Base-by-base conservation (phyloP, 1,284 basidiomycete genomes). In the Moesziomyces globuligerus region DNA sequence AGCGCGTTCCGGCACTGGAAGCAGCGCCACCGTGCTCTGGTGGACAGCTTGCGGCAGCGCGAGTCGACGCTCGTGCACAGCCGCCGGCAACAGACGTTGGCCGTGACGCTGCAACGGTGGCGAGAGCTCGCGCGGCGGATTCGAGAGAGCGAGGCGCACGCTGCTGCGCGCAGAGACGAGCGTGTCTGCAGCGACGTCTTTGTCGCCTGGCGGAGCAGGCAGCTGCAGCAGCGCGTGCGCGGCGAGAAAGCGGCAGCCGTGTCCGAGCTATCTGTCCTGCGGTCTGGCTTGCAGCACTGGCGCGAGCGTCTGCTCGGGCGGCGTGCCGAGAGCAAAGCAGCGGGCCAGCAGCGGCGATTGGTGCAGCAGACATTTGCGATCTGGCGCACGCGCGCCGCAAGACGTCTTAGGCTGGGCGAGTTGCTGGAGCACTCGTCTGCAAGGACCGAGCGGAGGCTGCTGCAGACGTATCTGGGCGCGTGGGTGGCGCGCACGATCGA, bases 401-500 rank as follows among this genome's bases (percentile, higher is more conserved):
- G 51, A 32, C 64, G 74, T 51, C 54, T 47, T 21, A 52, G 42
- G 11, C 44, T 58, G 13, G 56, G 44, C 1, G 24, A 8, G 7
- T 29, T 58, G 15, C 23, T 73, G 18, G 48, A 47, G 26, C 44
- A 20, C 21, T 46, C 54, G 21, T 43, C 50, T 6, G 39, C 40
- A 10, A 29, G 52, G 20, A 52, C 45, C 11, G 36, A 68, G 11
- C 18, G 48, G 3, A 24, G 42, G 3, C 37, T 72, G 13, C 42
- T 43, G 23, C 41, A 37, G 5, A 18, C 34, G 13, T 55, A 57
- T 10, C 50, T 75, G 26, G 18, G 36, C 7, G 53, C 43, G 11
- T 76, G 74, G 74, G 64, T 68, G 7, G 42, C 38, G 6, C 47
- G 36, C 6, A 70, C 70, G 26, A 73, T 76, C 49, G 65, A 75